Evolutionary conservation across 2,329 filamentous ascomycete genomes (phyloP).

Genomic region (Penicillium paneum): DNA sequence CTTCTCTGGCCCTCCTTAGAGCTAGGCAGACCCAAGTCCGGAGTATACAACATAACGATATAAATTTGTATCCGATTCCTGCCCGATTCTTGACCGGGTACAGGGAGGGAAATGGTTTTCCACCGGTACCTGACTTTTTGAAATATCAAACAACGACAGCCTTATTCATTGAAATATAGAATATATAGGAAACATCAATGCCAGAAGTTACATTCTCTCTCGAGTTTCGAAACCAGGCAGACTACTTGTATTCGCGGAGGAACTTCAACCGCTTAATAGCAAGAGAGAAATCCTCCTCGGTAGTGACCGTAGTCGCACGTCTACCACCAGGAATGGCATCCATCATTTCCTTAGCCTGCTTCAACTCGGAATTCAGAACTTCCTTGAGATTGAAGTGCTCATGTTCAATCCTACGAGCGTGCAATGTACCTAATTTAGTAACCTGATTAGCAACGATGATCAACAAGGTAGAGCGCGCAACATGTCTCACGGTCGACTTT

Average conservation of each 20-base stretch:
- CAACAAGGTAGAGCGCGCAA: background rate
- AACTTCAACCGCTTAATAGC: conserved; percentile 7
- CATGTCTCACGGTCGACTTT: conserved; percentile 1
- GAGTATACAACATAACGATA: background rate
- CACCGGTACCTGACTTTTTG: background rate
- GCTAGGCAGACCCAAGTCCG: background rate
- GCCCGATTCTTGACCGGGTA: background rate
- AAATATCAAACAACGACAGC: background rate
- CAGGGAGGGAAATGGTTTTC: background rate
- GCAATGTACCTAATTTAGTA: background rate
- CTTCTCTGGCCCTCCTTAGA: background rate
- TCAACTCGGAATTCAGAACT: background rate
- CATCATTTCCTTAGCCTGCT: conserved; percentile 1
- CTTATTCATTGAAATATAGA: background rate
- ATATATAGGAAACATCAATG: background rate
- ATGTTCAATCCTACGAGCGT: background rate
- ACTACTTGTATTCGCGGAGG: conserved; percentile 1
- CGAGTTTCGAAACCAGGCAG: background rate
- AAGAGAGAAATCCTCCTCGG: conserved; percentile 1
- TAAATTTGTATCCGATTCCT: background rate
- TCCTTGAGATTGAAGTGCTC: background rate
- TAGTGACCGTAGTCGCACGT: background rate
- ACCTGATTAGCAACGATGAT: background rate
- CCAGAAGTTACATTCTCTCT: background rate
- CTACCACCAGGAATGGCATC: conserved; percentile 3